Base-by-base conservation (phyloP, 1,284 basidiomycete species). In the Xerocomus minutiporus region DNA sequence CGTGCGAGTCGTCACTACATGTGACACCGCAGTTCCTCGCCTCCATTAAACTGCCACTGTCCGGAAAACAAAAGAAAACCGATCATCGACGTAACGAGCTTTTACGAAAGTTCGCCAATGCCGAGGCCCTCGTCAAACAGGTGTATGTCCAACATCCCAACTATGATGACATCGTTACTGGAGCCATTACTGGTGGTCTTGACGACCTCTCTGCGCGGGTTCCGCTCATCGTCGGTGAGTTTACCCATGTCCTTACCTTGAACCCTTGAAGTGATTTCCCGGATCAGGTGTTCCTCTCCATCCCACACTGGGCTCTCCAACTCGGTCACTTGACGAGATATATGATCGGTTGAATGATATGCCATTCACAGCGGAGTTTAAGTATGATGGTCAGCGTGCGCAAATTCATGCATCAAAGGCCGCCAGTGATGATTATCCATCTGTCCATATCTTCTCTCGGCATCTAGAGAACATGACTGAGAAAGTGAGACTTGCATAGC, bases 401-500 rank as follows among this genome's bases (percentile, higher is more conserved):
- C 92, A 95, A 72, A 86, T 94, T 35, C 91, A 93, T 69, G 83
- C 82, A 51, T 65, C 70, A 65, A 75, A 73, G 68, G 70, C 75
- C 56, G 73, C 75, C 42, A 67, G 9, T 23, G 38, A 68, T 48
- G 70, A 66, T 36, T 65, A 69, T 38, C 64, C 77, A 23, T 77
- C 72, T 55, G 80, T 93, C 35, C 80, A 84, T 48, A 75, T 96
- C 42, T 97, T 97, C 72, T 91, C 88, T 52, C 80, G 93, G 31
- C 93, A 96, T 73, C 73, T 97, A 26, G 93, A 96, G 71, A 87
- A 94, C 62, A 94, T 94, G 91, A 94, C 91, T 3, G 82, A 83
- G 57, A 93, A 93, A 74, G 87, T 82, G 63, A 61, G 65, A 48
- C 43, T 50, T 40, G 48, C 51, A 48, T 61, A 53, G 26, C 51